phyloP scores from a whole-genome alignment of 106 monocot genomes.

The Phalaenopsis aphrodite region DNA sequence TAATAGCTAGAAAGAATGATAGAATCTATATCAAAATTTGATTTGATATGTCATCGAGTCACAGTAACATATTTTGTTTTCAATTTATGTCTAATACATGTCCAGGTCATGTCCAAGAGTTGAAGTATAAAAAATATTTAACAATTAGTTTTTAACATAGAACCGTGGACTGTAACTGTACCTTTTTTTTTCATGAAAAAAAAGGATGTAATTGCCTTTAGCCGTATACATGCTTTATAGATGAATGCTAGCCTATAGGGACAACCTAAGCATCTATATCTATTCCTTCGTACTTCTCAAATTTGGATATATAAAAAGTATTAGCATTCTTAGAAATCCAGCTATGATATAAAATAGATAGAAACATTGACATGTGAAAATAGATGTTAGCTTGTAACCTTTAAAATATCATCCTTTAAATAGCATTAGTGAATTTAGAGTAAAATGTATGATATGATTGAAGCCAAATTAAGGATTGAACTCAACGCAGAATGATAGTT shows the following conservation, averaged over 20 bases:
- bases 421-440: neutral
- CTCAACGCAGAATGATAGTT: neutral
- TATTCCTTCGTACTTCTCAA: neutral
- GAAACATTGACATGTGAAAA: neutral
- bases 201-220: neutral
- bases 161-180: neutral
- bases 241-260: neutral
- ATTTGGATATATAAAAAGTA: neutral
- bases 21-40: no score
- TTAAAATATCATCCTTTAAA: neutral
- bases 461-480: neutral
- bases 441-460: no score
- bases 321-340: neutral
- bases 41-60: neutral
- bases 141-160: neutral
- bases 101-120: neutral
- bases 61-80: neutral
- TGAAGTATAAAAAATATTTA: neutral
- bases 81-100: neutral
- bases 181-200: neutral
- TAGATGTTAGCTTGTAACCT: neutral
- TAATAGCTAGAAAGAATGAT: no score
- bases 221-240: neutral
- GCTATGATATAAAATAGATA: neutral
- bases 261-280: neutral